These are phyloP conservation scores for Phytophthora citrophthora DNA, from an alignment of 352 stramenopile genomes.

Conservation along the genomic window DNA sequence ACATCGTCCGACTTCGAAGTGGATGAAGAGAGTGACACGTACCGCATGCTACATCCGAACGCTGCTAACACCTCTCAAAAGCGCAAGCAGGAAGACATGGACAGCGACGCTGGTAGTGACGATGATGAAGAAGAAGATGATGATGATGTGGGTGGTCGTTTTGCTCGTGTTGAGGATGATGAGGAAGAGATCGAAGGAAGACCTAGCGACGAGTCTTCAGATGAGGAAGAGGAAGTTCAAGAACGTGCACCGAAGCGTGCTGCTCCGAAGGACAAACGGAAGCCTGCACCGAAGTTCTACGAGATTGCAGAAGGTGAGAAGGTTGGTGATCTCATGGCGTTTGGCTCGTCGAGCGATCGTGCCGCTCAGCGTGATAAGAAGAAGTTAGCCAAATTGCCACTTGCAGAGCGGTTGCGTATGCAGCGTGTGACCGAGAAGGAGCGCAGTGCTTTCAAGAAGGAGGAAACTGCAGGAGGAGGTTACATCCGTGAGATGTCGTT, in stretches of 20 bases:
- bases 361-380: constrained; percentile 79
- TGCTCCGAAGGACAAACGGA: constrained; percentile 42
- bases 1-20: constrained; percentile 97
- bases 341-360: constrained; percentile 71
- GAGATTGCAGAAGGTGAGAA: constrained; percentile 87
- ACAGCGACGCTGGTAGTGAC: constrained; percentile 87
- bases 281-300: constrained; percentile 77
- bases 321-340: constrained; percentile 80
- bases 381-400: constrained; percentile 78
- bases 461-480: constrained; percentile 69
- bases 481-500: constrained; percentile 89
- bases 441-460: constrained; percentile 85
- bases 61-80: constrained; percentile 76
- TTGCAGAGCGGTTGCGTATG: constrained; percentile 77
- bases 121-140: constrained; percentile 68
- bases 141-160: constrained; percentile 61
- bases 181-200: constrained; percentile 68
- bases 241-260: constrained; percentile 14
- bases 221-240: constrained; percentile 53
- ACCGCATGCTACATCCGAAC: constrained; percentile 95
- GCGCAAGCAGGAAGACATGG: constrained; percentile 90
- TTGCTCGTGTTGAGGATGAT: constrained; percentile 73
- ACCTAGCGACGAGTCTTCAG: constrained; percentile 72
- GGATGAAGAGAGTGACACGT: constrained; percentile 97
- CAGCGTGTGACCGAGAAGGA: constrained; percentile 80